Evolutionary conservation across 805 yeast genomes (phyloP).

Genomic region (Candida cerambycidarum): DNA sequence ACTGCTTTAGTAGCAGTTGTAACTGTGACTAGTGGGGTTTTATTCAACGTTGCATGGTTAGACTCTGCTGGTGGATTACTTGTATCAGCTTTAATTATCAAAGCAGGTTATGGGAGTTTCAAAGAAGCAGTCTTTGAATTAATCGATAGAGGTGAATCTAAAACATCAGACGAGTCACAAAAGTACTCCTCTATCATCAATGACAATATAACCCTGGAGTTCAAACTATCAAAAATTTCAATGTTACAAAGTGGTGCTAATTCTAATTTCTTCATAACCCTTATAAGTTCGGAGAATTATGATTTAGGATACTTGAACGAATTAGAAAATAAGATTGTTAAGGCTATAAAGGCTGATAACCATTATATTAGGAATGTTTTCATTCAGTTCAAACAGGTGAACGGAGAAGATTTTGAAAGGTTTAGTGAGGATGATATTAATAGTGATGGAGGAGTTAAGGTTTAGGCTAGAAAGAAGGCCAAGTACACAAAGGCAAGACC

Average conservation of each 20-base stretch:
- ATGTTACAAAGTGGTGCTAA: conserved; percentile 62
- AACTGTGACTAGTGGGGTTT: conserved; percentile 83
- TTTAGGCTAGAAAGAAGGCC: no score
- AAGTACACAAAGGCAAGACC: no score
- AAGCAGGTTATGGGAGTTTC: conserved; percentile 81
- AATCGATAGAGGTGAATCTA: conserved; percentile 67
- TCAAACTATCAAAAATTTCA: conserved; percentile 40
- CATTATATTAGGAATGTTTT: conserved; percentile 43
- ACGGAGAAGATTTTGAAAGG: conserved; percentile 1
- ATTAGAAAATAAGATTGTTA: conserved; percentile 33
- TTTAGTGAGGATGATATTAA: conserved; percentile 11
- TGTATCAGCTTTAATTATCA: conserved; percentile 78
- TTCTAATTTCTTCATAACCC: conserved; percentile 37
- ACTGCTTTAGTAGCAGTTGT: conserved; percentile 88
- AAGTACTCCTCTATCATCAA: conserved; percentile 41
- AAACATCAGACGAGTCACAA: conserved; percentile 48
- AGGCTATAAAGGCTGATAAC: conserved; percentile 36
- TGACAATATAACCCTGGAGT: conserved; percentile 24
- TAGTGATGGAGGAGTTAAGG: neutral
- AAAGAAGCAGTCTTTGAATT: conserved; percentile 70
- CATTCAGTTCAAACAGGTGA: conserved; percentile 14
- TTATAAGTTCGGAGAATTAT: conserved; percentile 23
- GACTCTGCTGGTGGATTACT: conserved; percentile 91
- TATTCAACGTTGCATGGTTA: conserved; percentile 75
- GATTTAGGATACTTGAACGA: conserved; percentile 29